Base-by-base conservation (phyloP, 257 asterid genomes). In the Solanum chaucha region DNA sequence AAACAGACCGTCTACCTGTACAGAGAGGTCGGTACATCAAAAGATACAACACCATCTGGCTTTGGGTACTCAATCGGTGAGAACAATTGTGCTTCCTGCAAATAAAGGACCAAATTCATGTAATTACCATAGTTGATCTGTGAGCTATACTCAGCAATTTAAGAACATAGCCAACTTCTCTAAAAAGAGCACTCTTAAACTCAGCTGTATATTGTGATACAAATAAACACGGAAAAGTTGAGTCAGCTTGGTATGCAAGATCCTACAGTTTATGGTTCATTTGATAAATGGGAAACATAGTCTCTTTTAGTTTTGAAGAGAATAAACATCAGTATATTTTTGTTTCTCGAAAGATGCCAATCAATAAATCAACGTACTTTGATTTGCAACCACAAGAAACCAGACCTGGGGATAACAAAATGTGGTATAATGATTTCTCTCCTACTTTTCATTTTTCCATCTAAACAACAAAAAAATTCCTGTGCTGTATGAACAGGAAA, bases 21-120 rank as follows among this genome's bases (percentile, higher is more conserved):
- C 90, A 95, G 87, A 85, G 99, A 94, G 58, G 98, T 95, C 36
- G 97, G 93, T 64, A 97, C 87, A 87, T 97, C 98, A 89, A 97
- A 97, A 59, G 99, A 93, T 87, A 97, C 83, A 84, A 90, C 92
- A 32, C 96, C 97, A 89, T 97, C 98, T 38, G 98, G 98, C 92
- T 97, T 97, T 72, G 98, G 96, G 92, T 97, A 97, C 88, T 92
- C 91, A 75, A 94, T 93, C 87, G 94, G 94, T 74, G 86, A 89
- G 91, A 91, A 93, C 41, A 87, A 35, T 84, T 86, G 90, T 70
- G 98, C 98, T 90, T 93, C 98, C 99, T 97, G 95, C 67, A 89
- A 61, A 88, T 87, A 68, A 88, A 67, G 87, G 81, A 88, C 86
- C 74, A 75, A 87, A 67, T 85, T 83, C 65, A 82, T 13, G 87